phyloP scores from a whole-genome alignment of 352 stramenopile species.

The Globisporangium perplexum region DNA sequence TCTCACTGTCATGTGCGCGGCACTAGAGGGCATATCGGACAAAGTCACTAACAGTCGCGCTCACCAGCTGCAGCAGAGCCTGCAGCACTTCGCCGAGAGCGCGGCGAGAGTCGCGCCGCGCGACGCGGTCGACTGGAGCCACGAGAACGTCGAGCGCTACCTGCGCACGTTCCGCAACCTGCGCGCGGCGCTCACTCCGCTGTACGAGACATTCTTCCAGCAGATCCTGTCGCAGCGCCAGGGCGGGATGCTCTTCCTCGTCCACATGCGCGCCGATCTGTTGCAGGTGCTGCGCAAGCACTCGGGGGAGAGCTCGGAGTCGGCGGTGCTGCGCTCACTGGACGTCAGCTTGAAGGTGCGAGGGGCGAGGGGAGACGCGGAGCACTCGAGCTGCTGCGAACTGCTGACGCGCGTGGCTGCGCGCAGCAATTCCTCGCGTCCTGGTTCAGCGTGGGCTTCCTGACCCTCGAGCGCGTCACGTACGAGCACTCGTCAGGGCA shows the following conservation, averaged over 20 bases:
- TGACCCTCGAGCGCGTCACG: slow-evolving; percentile 90
- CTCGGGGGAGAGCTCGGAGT: slow-evolving; percentile 25
- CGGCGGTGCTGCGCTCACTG: slow-evolving; percentile 54
- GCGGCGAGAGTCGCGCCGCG: slow-evolving; percentile 25
- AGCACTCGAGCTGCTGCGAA: no score
- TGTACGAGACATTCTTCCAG: slow-evolving; percentile 83
- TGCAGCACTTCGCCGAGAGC: slow-evolving; percentile 52
- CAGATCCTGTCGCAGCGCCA: slow-evolving; percentile 79
- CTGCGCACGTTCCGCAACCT: slow-evolving; percentile 64
- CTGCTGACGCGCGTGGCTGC: no score
- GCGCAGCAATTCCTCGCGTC: slow-evolving; percentile 78
- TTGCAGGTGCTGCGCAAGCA: slow-evolving; percentile 61
- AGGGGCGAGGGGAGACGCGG: no score
- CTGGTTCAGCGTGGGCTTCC: slow-evolving; percentile 91
- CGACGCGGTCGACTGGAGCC: slow-evolving; percentile 44
- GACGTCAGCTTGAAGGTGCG: slow-evolving; percentile 66
- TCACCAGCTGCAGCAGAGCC: slow-evolving; percentile 25
- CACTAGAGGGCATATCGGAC: no score
- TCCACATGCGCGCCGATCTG: slow-evolving; percentile 70
- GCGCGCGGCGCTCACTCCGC: slow-evolving; percentile 43
- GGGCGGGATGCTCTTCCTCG: slow-evolving; percentile 77
- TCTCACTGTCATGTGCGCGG: no score
- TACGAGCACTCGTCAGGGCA: slow-evolving; percentile 90
- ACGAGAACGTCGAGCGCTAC: slow-evolving; percentile 72
- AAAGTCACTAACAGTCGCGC: no score